Percentiles rank a stretch among this genome's conserved stretches.
Evolutionary conservation across 2,329 filamentous ascomycete species (phyloP).

Genomic region (Colletotrichum lindemuthianum): DNA sequence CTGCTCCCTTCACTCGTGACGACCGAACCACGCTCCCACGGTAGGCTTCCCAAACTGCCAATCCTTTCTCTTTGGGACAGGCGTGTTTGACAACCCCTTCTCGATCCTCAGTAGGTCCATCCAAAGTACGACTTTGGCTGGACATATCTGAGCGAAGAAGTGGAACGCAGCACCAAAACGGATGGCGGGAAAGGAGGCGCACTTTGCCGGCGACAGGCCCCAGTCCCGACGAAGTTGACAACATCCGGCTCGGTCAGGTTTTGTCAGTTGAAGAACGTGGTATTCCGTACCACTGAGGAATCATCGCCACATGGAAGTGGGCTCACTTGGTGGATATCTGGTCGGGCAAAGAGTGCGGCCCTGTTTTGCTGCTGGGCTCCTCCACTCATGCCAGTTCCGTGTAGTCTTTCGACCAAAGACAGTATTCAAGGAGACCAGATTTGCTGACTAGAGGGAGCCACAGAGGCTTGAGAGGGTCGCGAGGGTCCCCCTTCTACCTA

Average conservation of each 20-base stretch:
- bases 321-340: not conserved
- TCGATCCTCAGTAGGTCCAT: constrained; percentile 12
- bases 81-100: constrained; percentile 9
- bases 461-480: no score
- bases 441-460: no score
- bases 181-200: constrained; percentile 12
- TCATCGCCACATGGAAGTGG: not conserved
- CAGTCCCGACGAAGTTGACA: not conserved
- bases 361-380: no score
- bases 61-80: constrained; percentile 20
- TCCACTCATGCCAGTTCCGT: no score
- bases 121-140: constrained; percentile 9
- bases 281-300: not conserved
- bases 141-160: not conserved
- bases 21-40: constrained; percentile 6
- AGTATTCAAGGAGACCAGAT: no score
- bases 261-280: constrained; percentile 9
- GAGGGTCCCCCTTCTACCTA: no score
- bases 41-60: constrained; percentile 4
- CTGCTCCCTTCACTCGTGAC: not conserved
- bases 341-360: no score
- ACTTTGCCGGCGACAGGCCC: not conserved
- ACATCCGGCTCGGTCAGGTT: constrained; percentile 6
- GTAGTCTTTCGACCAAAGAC: no score
- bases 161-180: not conserved